Conservation (phyloP, 176 grass and related monocot genomes). For the Raddia distichophylla region DNA sequence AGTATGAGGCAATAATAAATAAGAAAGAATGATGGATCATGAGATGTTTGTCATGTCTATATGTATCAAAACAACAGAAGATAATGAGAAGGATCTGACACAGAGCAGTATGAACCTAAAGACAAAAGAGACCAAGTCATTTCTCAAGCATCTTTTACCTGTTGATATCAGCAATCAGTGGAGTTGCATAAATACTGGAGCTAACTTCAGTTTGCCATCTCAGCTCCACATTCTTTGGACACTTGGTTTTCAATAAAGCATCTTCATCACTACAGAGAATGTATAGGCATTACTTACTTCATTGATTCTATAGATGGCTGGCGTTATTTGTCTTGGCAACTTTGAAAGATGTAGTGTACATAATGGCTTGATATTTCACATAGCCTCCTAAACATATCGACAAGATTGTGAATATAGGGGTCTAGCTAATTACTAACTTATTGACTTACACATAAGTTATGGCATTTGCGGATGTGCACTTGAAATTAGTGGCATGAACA, state of each 20-base stretch:
- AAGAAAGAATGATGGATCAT: conserved; percentile 29
- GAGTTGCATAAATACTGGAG: conserved; percentile 95
- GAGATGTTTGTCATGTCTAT: background rate
- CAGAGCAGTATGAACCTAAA: conserved; percentile 30
- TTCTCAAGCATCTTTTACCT: conserved; percentile 54
- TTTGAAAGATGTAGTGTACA: conserved; percentile 19
- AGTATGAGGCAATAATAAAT: background rate
- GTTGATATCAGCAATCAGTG: conserved; percentile 96
- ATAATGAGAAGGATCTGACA: conserved; percentile 22
- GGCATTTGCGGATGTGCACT: conserved; percentile 13
- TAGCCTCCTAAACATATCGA: background rate
- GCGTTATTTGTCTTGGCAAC: conserved; percentile 14
- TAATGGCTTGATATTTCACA: background rate
- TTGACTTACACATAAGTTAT: conserved; percentile 1
- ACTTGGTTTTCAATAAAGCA: conserved; percentile 75
- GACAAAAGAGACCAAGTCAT: background rate
- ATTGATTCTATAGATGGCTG: conserved; percentile 4
- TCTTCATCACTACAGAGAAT: conserved; percentile 77
- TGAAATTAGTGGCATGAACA: conserved; percentile 17
- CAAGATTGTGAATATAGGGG: background rate
- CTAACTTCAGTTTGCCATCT: conserved; percentile 99
- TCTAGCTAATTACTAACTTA: conserved; percentile 17
- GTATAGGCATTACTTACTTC: conserved; percentile 22
- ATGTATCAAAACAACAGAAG: background rate
- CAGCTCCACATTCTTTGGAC: conserved; percentile 85